phyloP scores from a whole-genome alignment of 2,329 filamentous ascomycete species.

The Beauveria varroae region DNA sequence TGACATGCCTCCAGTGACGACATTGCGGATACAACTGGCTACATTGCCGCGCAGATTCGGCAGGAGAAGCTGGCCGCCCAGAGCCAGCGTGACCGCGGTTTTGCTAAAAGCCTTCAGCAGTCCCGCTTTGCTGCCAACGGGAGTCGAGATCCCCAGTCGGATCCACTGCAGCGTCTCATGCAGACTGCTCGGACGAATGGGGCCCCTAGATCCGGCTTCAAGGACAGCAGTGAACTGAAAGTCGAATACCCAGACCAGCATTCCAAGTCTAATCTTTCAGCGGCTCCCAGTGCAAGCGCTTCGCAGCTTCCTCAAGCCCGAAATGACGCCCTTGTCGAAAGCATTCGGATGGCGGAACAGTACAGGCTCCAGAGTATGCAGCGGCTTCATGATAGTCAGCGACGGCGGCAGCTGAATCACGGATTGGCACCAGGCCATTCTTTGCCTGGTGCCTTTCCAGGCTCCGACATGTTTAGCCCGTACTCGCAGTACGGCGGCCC shows the following conservation, averaged over 20 bases:
- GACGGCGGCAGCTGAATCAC: background rate
- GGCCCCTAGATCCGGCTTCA: background rate
- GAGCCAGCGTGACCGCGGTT: conserved; percentile 20
- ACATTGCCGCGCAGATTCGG: conserved; percentile 28
- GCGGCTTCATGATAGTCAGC: background rate
- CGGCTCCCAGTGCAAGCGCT: background rate
- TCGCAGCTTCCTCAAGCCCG: background rate
- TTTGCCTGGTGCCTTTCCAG: background rate
- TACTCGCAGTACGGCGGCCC: background rate
- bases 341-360: background rate
- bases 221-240: background rate
- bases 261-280: background rate
- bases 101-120: conserved; percentile 19
- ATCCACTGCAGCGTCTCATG: conserved; percentile 24
- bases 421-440: background rate
- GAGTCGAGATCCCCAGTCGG: conserved; percentile 4
- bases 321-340: background rate
- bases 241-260: background rate
- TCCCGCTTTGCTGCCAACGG: background rate
- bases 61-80: conserved; percentile 25
- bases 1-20: conserved; percentile 24
- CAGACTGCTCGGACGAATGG: conserved; percentile 18
- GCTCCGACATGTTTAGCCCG: background rate
- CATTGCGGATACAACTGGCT: conserved; percentile 22
- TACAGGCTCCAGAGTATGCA: background rate